A percentile compares a stretch with the other conserved stretches of the same genome.
Conservation (phyloP, 805 yeast genomes). For the Ascoidea tarda region DNA sequence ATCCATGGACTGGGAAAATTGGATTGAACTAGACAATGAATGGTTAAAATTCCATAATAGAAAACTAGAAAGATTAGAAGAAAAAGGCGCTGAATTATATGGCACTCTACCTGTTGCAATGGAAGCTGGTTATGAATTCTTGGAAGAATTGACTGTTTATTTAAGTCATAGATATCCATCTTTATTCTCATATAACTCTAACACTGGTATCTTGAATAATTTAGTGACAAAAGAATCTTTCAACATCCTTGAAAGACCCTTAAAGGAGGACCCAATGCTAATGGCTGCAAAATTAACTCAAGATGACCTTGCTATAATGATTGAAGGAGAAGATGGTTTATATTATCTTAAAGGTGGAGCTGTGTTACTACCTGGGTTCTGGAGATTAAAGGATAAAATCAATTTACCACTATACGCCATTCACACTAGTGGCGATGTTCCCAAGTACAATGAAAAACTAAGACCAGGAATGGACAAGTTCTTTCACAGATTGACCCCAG, state of each 20-base stretch:
- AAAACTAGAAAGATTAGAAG: slow-evolving; percentile 34
- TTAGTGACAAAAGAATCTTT: slow-evolving; percentile 39
- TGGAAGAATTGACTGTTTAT: slow-evolving; percentile 36
- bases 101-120: slow-evolving; percentile 37
- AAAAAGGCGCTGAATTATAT: slow-evolving; percentile 30
- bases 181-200: slow-evolving; percentile 27
- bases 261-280: slow-evolving; percentile 39
- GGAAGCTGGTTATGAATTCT: slow-evolving; percentile 40
- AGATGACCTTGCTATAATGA: slow-evolving; percentile 57
- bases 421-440: slow-evolving; percentile 57
- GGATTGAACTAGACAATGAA: slow-evolving; percentile 60
- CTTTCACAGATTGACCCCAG: slow-evolving; percentile 37
- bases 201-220: slow-evolving; percentile 30
- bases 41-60: slow-evolving; percentile 41
- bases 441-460: slow-evolving; percentile 44
- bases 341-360: slow-evolving; percentile 47
- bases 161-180: slow-evolving; percentile 46
- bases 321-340: slow-evolving; percentile 43
- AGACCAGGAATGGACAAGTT: slow-evolving; percentile 54
- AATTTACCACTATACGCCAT: slow-evolving; percentile 40
- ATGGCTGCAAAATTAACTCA: slow-evolving; percentile 45
- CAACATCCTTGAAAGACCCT: slow-evolving; percentile 12
- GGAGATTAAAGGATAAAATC: slow-evolving; percentile 51
- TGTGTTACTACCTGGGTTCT: slow-evolving; percentile 52
- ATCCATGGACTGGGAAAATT: slow-evolving; percentile 40